A percentile compares a stretch with the other conserved stretches of the same genome.
Evolutionary conservation across 2,329 filamentous ascomycete genomes (phyloP).

Genomic region (Ophioceras dolichostomum): DNA sequence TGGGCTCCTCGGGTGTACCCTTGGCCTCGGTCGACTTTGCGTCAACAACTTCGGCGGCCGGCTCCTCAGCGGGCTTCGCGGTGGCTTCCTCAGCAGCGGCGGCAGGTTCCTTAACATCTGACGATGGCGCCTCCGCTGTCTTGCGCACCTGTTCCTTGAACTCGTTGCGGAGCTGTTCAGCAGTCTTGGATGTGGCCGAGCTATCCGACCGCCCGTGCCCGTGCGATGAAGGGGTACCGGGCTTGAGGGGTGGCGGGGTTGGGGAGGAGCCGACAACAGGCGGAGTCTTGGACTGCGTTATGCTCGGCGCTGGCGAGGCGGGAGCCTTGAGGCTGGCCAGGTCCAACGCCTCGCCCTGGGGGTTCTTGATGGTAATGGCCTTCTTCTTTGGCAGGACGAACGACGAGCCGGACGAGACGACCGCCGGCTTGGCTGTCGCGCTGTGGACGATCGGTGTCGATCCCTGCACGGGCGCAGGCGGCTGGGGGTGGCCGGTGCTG

Average conservation of each 20-base stretch:
- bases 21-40: slow-evolving; percentile 14
- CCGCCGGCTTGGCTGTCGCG: slow-evolving; percentile 16
- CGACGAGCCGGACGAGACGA: slow-evolving; percentile 23
- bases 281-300: slow-evolving; percentile 49
- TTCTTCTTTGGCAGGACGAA: slow-evolving; percentile 51
- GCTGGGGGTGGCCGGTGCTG: slow-evolving; percentile 52
- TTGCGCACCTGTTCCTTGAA: slow-evolving; percentile 68
- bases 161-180: slow-evolving; percentile 73
- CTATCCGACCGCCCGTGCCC: slow-evolving; percentile 61
- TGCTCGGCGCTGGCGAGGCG: slow-evolving; percentile 41
- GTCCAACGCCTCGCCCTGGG: slow-evolving; percentile 65
- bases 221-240: slow-evolving; percentile 46
- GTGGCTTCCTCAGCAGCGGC: too few relatives aligned
- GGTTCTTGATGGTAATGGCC: slow-evolving; percentile 74
- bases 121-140: slow-evolving; percentile 7
- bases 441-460: slow-evolving; percentile 49
- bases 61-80: too few relatives aligned
- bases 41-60: too few relatives aligned
- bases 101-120: too few relatives aligned
- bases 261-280: slow-evolving; percentile 62
- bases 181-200: slow-evolving; percentile 53
- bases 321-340: slow-evolving; percentile 48
- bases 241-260: slow-evolving; percentile 71
- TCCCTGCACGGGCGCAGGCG: slow-evolving; percentile 47
- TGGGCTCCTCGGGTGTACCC: too few relatives aligned